phyloP scores from a whole-genome alignment of 495 filamentous ascomycete species.

The Beverwykella pulmonaria region DNA sequence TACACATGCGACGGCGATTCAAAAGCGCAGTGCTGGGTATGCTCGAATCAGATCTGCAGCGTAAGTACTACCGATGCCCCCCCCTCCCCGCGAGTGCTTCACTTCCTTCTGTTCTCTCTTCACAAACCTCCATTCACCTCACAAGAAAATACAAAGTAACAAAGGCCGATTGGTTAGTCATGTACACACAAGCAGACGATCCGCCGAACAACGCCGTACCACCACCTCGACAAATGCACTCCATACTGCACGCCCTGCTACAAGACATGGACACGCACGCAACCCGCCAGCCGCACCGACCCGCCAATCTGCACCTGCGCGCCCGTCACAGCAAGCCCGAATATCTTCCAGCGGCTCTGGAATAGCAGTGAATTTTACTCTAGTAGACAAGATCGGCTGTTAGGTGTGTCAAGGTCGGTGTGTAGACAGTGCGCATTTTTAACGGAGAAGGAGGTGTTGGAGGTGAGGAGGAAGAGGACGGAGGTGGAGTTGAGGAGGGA shows the following conservation, averaged over 20 bases:
- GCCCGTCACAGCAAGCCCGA: slow-evolving; percentile 2
- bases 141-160: background rate
- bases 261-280: background rate
- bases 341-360: background rate
- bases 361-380: background rate
- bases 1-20: slow-evolving; percentile 20
- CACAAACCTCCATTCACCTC: too few relatives aligned
- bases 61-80: slow-evolving; percentile 7
- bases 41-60: slow-evolving; percentile 27
- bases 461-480: slow-evolving; percentile 15
- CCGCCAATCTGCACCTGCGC: slow-evolving; percentile 15
- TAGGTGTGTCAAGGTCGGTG: background rate
- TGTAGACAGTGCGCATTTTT: slow-evolving; percentile 14
- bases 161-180: slow-evolving; percentile 10
- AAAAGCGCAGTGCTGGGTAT: slow-evolving; percentile 32
- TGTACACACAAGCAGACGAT: slow-evolving; percentile 2
- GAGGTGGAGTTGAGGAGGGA: slow-evolving; percentile 22
- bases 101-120: background rate
- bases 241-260: slow-evolving; percentile 34
- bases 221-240: slow-evolving; percentile 28
- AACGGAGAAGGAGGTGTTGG: slow-evolving; percentile 1
- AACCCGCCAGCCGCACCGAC: background rate
- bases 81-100: too few relatives aligned
- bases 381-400: background rate
- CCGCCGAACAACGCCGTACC: background rate